A percentile compares a stretch with the other conserved stretches of the same genome.
These are phyloP conservation scores for Porphyrellus cyaneotinctus DNA, from an alignment of 768 basidiomycete genomes.

Conservation along the genomic window DNA sequence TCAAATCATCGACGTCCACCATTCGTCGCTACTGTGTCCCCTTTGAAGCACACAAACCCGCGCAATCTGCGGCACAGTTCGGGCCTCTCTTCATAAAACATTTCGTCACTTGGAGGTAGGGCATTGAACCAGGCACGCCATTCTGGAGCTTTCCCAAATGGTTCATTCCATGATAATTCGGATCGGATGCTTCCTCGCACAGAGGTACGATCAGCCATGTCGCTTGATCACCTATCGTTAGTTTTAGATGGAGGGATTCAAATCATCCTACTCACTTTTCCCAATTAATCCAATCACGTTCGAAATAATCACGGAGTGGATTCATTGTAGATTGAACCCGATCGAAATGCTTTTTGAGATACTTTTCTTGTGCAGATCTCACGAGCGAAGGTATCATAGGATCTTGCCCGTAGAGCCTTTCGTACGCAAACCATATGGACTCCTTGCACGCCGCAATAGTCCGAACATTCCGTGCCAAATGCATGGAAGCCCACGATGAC, in stretches of 20 bases:
- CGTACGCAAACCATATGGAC: slow-evolving; percentile 63
- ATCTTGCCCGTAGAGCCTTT: slow-evolving; percentile 41
- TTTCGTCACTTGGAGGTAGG: slow-evolving; percentile 14
- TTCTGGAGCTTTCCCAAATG: slow-evolving; percentile 45
- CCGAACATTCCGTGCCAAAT: slow-evolving; percentile 56
- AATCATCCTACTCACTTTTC: slow-evolving; percentile 45
- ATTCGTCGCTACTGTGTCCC: slow-evolving; percentile 9
- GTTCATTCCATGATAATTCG: slow-evolving; percentile 51
- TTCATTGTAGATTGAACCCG: slow-evolving; percentile 21
- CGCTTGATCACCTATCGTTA: slow-evolving; percentile 38
- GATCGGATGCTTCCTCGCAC: slow-evolving; percentile 49
- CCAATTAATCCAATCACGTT: slow-evolving; percentile 66
- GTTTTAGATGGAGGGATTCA: background rate
- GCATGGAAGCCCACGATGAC: slow-evolving; percentile 55
- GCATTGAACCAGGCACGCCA: slow-evolving; percentile 50
- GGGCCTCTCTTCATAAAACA: slow-evolving; percentile 16
- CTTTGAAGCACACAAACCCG: slow-evolving; percentile 54
- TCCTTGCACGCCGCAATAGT: slow-evolving; percentile 64
- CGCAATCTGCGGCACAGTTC: slow-evolving; percentile 42
- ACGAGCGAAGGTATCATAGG: slow-evolving; percentile 37
- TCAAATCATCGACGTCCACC: slow-evolving; percentile 7
- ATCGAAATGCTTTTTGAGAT: slow-evolving; percentile 21
- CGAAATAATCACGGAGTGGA: slow-evolving; percentile 56
- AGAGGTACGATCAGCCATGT: slow-evolving; percentile 70
- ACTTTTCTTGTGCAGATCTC: slow-evolving; percentile 32